Percentiles rank a stretch among this genome's conserved stretches.
phyloP scores from a whole-genome alignment of 2,329 filamentous ascomycete genomes.

The Botrytis galanthina region DNA sequence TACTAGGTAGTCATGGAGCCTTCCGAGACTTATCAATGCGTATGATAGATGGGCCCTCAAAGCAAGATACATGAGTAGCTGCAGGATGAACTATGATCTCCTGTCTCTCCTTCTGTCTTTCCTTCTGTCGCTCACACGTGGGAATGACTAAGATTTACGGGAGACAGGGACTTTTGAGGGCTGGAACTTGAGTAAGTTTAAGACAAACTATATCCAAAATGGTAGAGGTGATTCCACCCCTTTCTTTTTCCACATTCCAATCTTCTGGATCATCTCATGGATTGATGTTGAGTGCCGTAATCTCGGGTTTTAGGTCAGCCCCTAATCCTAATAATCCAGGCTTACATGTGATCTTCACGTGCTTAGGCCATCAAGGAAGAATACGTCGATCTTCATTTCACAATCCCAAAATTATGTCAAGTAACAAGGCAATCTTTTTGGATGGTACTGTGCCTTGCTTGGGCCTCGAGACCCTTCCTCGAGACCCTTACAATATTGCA shows the following conservation, averaged over 20 bases:
- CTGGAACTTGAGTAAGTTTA: conserved; percentile 13
- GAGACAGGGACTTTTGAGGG: neutral
- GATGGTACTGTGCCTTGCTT: neutral
- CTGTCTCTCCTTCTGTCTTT: conserved; percentile 3
- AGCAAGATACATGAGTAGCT: neutral
- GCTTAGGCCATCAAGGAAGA: neutral
- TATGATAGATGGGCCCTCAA: neutral
- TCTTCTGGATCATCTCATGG: conserved; percentile 12
- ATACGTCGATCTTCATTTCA: conserved; percentile 14
- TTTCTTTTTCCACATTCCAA: conserved; percentile 4
- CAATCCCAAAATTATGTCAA: neutral
- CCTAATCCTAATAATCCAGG: neutral
- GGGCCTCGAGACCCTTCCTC: neutral
- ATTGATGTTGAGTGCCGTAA: conserved; percentile 1
- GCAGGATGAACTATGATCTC: conserved; percentile 6
- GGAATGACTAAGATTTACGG: conserved; percentile 16
- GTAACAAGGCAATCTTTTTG: neutral
- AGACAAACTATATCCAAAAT: conserved; percentile 10
- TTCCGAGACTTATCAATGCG: conserved; percentile 12
- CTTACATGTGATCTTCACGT: conserved; percentile 5
- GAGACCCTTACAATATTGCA: neutral
- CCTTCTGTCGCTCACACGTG: conserved; percentile 14
- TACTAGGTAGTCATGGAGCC: conserved; percentile 4
- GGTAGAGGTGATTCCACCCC: conserved; percentile 1
- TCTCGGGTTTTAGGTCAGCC: neutral